Base-by-base conservation (phyloP, 306 rosid genomes). In the Pterocarpus macrocarpus region DNA sequence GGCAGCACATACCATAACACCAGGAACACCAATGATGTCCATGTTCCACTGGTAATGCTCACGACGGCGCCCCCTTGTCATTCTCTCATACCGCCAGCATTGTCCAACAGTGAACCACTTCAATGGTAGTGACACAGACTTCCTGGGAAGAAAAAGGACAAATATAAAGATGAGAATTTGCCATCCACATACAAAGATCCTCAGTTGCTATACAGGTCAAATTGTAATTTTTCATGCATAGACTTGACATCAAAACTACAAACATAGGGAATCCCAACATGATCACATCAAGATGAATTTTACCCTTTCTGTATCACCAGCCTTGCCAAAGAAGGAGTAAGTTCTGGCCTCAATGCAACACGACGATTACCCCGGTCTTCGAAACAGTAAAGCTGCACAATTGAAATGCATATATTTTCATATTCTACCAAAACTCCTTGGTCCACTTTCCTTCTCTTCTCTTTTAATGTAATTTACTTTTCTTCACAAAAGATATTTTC, bases 1-100 rank as follows among this genome's bases (percentile, higher is more conserved):
- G 41, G 53, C 36, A 81, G 76, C 70, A 61, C 91, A 76, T 91
- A 93, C 99, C 90, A 80, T 90, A 72, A 95, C 94, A 58, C 89
- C 99, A 13, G 94, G 90, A 62, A 95, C 96, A 82, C 99, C 99
- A 71, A 95, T 86, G 68, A 93, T 91, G 83, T 95, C 98, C 99
- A 95, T 95, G 77, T 95, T 95, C 99, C 99, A 95, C 62, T 95
- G 99, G 63, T 93, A 95, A 75, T 95, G 99, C 90, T 95, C 99
- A 55, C 99, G 88, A 47, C 96, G 95, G 68, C 99, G 91, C 10
- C 99, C 97, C 85, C 97, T 95, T 14, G 97, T 95, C 99, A 95
- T 93, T 83, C 99, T 90, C 88, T 95, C 99, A 35, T 95, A 95
- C 61, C 99, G 93, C 99, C 98, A 95, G 76, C 99, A 95, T 76